phyloP scores from a whole-genome alignment of 495 filamentous ascomycete genomes.

The Lasiosphaeris hirsuta region DNA sequence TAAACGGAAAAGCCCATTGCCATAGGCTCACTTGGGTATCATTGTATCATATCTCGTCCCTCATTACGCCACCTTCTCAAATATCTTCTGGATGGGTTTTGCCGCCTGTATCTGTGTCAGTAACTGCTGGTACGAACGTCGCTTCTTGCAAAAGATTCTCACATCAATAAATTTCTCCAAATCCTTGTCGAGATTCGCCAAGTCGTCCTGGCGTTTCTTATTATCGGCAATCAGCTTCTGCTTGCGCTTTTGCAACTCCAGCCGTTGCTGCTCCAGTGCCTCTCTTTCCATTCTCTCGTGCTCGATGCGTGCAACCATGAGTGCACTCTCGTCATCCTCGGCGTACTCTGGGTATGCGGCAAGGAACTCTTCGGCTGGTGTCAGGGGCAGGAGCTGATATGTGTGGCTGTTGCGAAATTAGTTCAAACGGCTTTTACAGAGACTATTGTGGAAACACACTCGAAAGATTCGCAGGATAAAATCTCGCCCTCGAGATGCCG shows the following conservation, averaged over 20 bases:
- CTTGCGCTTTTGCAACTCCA: conserved; percentile 83
- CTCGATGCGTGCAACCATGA: conserved; percentile 90
- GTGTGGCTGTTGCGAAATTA: conserved; percentile 60
- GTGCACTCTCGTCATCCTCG: conserved; percentile 64
- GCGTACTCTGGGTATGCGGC: conserved; percentile 69
- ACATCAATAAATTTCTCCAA: conserved; percentile 87
- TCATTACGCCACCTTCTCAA: conserved; percentile 63
- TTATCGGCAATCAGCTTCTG: conserved; percentile 90
- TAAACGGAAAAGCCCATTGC: too few relatives aligned
- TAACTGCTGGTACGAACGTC: background rate
- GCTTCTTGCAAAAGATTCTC: conserved; percentile 17
- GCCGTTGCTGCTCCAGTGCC: conserved; percentile 79
- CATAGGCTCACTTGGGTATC: background rate
- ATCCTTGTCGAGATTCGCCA: conserved; percentile 83
- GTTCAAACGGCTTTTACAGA: background rate
- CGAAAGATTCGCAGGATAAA: conserved; percentile 81
- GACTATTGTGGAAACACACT: conserved; percentile 55
- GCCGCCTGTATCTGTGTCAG: conserved; percentile 54
- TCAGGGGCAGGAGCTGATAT: conserved; percentile 79
- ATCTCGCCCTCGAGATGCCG: conserved; percentile 88
- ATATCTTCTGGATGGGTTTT: conserved; percentile 79
- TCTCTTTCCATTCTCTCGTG: conserved; percentile 86
- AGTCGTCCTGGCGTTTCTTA: conserved; percentile 89
- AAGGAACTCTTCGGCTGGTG: conserved; percentile 80
- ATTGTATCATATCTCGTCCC: conserved; percentile 39